Evolutionary conservation across 331 rosid genomes (phyloP), one percentile per base, ranked within the genome.

Genomic region (Ulmus americana): DNA sequence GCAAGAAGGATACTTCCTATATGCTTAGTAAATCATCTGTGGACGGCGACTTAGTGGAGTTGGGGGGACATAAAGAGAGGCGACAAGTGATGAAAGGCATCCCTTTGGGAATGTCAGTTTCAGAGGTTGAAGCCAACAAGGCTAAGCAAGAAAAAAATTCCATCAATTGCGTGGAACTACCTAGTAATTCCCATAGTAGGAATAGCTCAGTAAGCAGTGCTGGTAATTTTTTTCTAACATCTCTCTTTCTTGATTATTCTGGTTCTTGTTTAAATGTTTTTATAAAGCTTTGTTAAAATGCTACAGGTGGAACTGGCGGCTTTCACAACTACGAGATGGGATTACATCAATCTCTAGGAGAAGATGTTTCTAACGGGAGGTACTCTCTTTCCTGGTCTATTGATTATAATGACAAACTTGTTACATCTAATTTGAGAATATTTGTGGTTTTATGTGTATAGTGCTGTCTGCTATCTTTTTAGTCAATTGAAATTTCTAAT

Each of bases 191-290:
- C 62, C 86, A 85, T 57, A 78, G 88, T 65, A 83, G 88, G 76
- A 86, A 78, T 57, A 85, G 88, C 73, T 85, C 91, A 43, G 51
- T 78, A 62, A 78, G 91, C 70, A 83, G 88, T 76, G 79, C 85
- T 49, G 91, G 91, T 85, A 82, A 64, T 48, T 7, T 39, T 28
- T 2, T 14, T 48, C 15, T 38, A 45, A 41, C 70, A 44, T 39
- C 42, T 60, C 63, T 47, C 6, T 15, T 63, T 47, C 55, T 22
- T 51, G 9, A 12, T 65, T 63, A 16, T 64, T 50, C 6, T 59
- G 48, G 43, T 59, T 46, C 61, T 64, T 35, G 3, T 55, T 43
- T 68, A 56, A 69, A 65, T 64, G 16, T 45, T 67, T 70, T 46
- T 67, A 39, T 42, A 60, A 55, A 56, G 13, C 55, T 5, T 39